Base-by-base conservation (phyloP, 1,284 basidiomycete genomes). In the Amylostereum areolatum region DNA sequence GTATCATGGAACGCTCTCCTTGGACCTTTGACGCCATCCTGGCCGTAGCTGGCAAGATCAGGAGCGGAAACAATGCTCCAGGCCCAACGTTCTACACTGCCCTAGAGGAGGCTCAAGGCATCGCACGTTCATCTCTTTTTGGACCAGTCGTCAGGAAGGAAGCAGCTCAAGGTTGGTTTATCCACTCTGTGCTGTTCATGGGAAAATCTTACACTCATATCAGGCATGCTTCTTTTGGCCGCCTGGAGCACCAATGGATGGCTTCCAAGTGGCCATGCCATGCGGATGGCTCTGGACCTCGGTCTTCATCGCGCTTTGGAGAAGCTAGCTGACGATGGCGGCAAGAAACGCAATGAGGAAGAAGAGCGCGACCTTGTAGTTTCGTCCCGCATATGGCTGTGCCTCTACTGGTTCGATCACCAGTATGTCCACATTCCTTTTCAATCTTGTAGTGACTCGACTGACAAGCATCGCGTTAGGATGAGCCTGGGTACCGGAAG, bases 221-320 rank as follows among this genome's bases (percentile, higher is more conserved):
- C 31, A 65, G 92, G 92, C 6, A 94, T 95, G 89, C 70, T 96
- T 4, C 75, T 97, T 40, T 73, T 97, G 47, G 89, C 92, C 33
- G 89, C 92, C 1, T 96, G 93, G 89, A 92, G 87, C 63, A 92
- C 93, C 43, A 93, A 92, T 56, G 92, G 91, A 0, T 96, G 93
- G 93, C 74, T 96, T 35, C 91, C 92, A 4, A 88, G 88, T 57
- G 91, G 92, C 3, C 90, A 96, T 62, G 93, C 93, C 3, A 85
- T 97, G 80, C 81, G 93, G 36, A 95, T 96, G 90, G 93, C 91
- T 6, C 72, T 97, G 50, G 93, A 97, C 65, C 82, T 97, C 47
- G 92, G 93, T 32, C 73, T 97, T 25, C 92, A 97, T 65, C 82
- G 89, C 36, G 92, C 91, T 1, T 69, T 96, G 43, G 92, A 95